Evolutionary conservation across 192 early-diverging fungal species (phyloP), one percentile per base, ranked within the genome.

Genomic region (Umbelopsis sp.): DNA sequence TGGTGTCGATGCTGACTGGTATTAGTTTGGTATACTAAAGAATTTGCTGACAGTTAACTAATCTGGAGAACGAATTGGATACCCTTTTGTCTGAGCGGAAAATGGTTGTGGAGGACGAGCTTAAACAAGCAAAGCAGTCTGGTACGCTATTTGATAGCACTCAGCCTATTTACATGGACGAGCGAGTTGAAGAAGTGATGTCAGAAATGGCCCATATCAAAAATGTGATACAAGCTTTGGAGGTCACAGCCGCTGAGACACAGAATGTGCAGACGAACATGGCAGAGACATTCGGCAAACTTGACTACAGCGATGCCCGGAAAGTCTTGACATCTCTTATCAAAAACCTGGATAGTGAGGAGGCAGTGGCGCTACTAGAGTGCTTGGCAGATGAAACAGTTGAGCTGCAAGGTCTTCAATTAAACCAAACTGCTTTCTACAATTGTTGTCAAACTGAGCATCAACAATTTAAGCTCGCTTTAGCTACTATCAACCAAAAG

Each of bases 91-190:
- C 33, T 12, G 75, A 77, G 25, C 52, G 75, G 13, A 11, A 67
- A 18, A 21, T 68, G 4, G 69, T 72, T 0, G 23, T 77, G 18
- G 45, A 30, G 15, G 67, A 65, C 9, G 53, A 72, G 20, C 15
- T 13, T 0, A 33, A 65, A 46, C 33, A 45, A 15, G 55, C 55
- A 61, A 61, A 46, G 16, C 22, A 49, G 18, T 49, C 66, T 9
- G 55, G 58, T 20, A 30, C 20, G 6, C 20, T 8, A n/a, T 35
- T 49, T 23, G 20, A 49, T 23, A 9, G 21, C 11, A n/a, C 20
- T 18, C 35, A 58, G 35, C 73, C 73, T 4, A 71, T 72, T 44
- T 77, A 77, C 41, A 77, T 77, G 75, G 75, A 77, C 49, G 75
- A 72, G n/a, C 70, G 75, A 20, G 72, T 77, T 11, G 71, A 77